These are phyloP conservation scores for Castanopsis chinensis DNA, from an alignment of 306 rosid species.

Conservation along the genomic window DNA sequence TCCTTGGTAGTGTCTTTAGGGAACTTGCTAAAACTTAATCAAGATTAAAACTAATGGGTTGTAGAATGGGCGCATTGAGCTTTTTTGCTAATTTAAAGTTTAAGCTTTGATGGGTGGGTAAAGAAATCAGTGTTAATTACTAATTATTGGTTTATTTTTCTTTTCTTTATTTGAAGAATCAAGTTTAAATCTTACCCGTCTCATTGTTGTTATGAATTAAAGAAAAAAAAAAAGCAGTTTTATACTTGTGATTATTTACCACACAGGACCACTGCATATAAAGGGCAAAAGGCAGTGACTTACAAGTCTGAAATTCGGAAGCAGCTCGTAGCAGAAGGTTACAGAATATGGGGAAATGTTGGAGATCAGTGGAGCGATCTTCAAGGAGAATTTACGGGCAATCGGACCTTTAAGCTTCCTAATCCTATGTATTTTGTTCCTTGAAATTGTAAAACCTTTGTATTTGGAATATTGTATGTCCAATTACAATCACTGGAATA, in stretches of 20 bases:
- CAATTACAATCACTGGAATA: neutral
- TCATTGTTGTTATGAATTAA: too few species aligned
- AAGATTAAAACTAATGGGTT: neutral
- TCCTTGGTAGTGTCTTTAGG: too few species aligned
- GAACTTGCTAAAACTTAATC: too few species aligned
- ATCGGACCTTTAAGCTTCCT: slow-evolving; percentile 79
- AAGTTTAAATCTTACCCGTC: too few species aligned
- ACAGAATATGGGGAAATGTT: slow-evolving; percentile 82
- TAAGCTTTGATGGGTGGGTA: too few species aligned
- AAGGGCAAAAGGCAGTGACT: slow-evolving; percentile 54
- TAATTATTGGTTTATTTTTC: too few species aligned
- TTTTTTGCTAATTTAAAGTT: too few species aligned
- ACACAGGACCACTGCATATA: slow-evolving; percentile 42
- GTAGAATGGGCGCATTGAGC: neutral
- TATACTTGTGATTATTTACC: neutral
- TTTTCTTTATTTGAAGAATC: too few species aligned
- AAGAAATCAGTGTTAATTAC: too few species aligned
- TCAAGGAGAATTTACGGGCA: slow-evolving; percentile 62
- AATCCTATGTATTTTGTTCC: slow-evolving; percentile 91
- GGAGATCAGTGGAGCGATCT: slow-evolving; percentile 98
- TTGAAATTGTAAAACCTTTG: slow-evolving; percentile 16
- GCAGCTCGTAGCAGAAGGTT: slow-evolving; percentile 60
- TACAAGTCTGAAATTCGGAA: slow-evolving; percentile 62
- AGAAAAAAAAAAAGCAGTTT: too few species aligned
- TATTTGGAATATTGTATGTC: neutral